phyloP scores from a whole-genome alignment of 2,329 filamentous ascomycete species.

The Salinomyces thailandicus region DNA sequence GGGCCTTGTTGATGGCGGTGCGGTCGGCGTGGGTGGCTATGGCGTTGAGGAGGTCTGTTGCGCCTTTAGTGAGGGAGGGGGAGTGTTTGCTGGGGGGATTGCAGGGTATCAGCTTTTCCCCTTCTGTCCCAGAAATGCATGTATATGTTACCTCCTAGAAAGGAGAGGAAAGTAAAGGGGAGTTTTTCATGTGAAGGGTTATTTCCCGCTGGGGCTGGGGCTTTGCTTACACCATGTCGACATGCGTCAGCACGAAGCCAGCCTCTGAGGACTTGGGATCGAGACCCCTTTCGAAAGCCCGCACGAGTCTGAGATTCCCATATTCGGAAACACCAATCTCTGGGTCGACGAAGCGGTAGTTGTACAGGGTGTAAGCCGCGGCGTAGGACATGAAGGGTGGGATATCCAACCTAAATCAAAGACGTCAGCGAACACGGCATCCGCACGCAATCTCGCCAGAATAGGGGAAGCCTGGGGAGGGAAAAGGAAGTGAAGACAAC shows the following conservation, averaged over 20 bases:
- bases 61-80: slow-evolving; percentile 62
- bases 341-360: slow-evolving; percentile 51
- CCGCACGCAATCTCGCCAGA: no score
- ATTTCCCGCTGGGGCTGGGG: no score
- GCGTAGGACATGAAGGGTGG: slow-evolving; percentile 88
- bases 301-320: slow-evolving; percentile 65
- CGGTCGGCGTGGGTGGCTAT: slow-evolving; percentile 19
- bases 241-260: slow-evolving; percentile 89
- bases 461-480: no score
- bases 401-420: slow-evolving; percentile 52
- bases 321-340: slow-evolving; percentile 43
- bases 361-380: slow-evolving; percentile 52
- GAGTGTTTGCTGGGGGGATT: no score
- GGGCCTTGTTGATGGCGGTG: slow-evolving; percentile 9
- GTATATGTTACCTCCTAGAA: no score
- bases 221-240: slow-evolving; percentile 99
- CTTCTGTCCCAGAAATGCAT: no score
- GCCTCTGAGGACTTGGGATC: slow-evolving; percentile 82
- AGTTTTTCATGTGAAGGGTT: no score
- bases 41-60: slow-evolving; percentile 54
- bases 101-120: no score
- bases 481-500: slow-evolving; percentile 29
- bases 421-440: no score
- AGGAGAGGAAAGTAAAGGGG: no score
- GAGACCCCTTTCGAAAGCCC: slow-evolving; percentile 82